Evolutionary conservation across 352 stramenopile genomes (phyloP).

Genomic region (Albugo candida): DNA sequence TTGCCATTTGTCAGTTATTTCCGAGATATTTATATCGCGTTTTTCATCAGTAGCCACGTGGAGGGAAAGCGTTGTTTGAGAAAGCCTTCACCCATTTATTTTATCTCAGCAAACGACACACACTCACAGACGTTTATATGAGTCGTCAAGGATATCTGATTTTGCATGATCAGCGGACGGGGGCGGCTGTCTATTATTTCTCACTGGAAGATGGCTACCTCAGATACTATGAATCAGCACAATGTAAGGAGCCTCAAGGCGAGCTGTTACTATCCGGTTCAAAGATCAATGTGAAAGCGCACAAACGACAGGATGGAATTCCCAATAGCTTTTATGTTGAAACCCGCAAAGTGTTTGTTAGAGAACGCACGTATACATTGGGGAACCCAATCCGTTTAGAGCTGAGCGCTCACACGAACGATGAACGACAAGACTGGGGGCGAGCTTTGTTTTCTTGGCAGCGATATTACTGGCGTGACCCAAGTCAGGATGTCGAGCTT

Average conservation of each 20-base stretch:
- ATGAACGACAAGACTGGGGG: slow-evolving; percentile 63
- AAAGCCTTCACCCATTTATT: no score
- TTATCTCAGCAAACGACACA: no score
- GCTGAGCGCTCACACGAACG: slow-evolving; percentile 32
- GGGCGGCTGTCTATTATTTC: slow-evolving; percentile 38
- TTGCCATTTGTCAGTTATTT: no score
- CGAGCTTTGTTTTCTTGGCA: slow-evolving; percentile 78
- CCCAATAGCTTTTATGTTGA: slow-evolving; percentile 71
- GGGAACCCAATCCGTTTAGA: slow-evolving; percentile 36
- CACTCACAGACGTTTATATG: slow-evolving; percentile 10
- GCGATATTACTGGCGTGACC: slow-evolving; percentile 72
- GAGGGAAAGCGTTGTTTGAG: no score
- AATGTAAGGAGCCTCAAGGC: slow-evolving; percentile 15
- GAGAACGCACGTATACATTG: slow-evolving; percentile 67
- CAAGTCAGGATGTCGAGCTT: background rate
- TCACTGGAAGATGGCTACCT: slow-evolving; percentile 67
- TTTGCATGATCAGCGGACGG: slow-evolving; percentile 38
- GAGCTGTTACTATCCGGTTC: slow-evolving; percentile 63
- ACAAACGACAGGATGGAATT: slow-evolving; percentile 41
- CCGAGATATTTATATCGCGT: no score
- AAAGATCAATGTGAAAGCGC: slow-evolving; percentile 65
- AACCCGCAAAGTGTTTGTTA: slow-evolving; percentile 68
- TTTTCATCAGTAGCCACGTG: no score
- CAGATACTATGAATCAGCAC: slow-evolving; percentile 29
- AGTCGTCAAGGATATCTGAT: slow-evolving; percentile 65